phyloP scores from a whole-genome alignment of 306 rosid genomes.

The Astragalus membranaceus region DNA sequence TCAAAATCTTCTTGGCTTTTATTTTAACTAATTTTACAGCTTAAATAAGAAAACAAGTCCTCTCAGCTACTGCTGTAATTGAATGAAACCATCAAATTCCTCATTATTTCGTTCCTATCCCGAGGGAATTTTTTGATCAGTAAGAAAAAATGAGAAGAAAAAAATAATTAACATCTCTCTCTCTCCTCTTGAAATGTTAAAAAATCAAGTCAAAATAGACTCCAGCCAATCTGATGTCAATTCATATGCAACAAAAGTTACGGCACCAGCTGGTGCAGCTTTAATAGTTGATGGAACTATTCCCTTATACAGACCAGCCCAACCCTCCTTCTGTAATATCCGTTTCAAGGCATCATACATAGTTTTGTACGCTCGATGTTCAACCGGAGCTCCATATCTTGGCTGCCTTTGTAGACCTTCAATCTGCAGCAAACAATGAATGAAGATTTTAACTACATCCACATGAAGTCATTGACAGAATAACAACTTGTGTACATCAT shows the following conservation, averaged over 20 bases:
- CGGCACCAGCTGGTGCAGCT: slow-evolving; percentile 90
- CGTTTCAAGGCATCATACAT: slow-evolving; percentile 67
- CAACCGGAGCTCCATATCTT: slow-evolving; percentile 77
- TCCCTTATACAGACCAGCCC: slow-evolving; percentile 89
- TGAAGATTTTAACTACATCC: background rate
- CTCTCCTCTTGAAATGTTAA: no score
- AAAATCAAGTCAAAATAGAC: no score
- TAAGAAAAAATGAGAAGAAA: background rate
- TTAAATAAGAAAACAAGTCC: background rate
- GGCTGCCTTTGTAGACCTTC: slow-evolving; percentile 94
- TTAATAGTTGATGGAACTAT: slow-evolving; percentile 77
- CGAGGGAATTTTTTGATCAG: background rate
- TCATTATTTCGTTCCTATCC: background rate
- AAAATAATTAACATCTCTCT: background rate
- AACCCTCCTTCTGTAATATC: slow-evolving; percentile 62
- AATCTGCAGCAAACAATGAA: slow-evolving; percentile 39
- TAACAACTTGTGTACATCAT: background rate
- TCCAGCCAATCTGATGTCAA: no score
- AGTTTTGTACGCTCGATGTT: slow-evolving; percentile 66
- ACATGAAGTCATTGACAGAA: background rate
- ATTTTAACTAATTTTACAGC: background rate
- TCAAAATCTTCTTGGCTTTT: background rate
- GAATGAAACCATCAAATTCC: background rate
- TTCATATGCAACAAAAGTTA: background rate
- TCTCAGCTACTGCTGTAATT: background rate